A percentile compares a stretch with the other conserved stretches of the same genome.
phyloP scores from a whole-genome alignment of 2,329 filamentous ascomycete species.

The Cercospora sp. region DNA sequence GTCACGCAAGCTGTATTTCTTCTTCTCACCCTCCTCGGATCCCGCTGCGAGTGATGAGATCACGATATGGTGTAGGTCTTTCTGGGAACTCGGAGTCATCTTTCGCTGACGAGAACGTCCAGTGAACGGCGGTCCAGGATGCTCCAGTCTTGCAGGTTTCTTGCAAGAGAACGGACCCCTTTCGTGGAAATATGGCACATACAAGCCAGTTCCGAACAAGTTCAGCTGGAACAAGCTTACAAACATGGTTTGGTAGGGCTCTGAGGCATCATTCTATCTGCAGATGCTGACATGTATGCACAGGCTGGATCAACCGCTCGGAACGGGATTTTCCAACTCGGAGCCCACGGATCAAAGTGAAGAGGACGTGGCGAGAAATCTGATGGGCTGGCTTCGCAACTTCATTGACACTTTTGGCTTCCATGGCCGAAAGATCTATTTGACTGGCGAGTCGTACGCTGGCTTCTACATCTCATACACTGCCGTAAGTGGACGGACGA shows the following conservation, averaged over 20 bases:
- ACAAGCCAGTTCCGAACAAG: conserved; percentile 45
- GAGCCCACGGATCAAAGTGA: conserved; percentile 44
- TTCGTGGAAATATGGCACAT: conserved; percentile 47
- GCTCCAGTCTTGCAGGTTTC: conserved; percentile 27
- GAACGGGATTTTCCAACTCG: conserved; percentile 42
- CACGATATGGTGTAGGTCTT: conserved; percentile 35
- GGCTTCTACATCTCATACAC: conserved; percentile 39
- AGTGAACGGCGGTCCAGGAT: conserved; percentile 38
- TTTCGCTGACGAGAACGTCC: neutral
- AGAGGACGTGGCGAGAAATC: conserved; percentile 44
- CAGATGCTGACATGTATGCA: neutral
- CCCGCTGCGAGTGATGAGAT: conserved; percentile 46
- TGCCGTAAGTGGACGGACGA: conserved; percentile 6
- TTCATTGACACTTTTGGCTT: conserved; percentile 54
- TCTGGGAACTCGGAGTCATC: neutral
- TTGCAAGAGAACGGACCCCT: conserved; percentile 36
- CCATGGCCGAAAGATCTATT: conserved; percentile 50
- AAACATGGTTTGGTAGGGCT: conserved; percentile 65
- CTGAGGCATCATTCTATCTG: neutral
- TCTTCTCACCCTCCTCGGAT: conserved; percentile 52
- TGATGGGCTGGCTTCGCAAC: conserved; percentile 51
- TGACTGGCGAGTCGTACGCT: conserved; percentile 33
- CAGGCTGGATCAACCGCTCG: conserved; percentile 49
- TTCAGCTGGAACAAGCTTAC: conserved; percentile 62
- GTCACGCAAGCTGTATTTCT: conserved; percentile 46